phyloP scores from a whole-genome alignment of 306 rosid genomes.

The Clitoria ternatea region DNA sequence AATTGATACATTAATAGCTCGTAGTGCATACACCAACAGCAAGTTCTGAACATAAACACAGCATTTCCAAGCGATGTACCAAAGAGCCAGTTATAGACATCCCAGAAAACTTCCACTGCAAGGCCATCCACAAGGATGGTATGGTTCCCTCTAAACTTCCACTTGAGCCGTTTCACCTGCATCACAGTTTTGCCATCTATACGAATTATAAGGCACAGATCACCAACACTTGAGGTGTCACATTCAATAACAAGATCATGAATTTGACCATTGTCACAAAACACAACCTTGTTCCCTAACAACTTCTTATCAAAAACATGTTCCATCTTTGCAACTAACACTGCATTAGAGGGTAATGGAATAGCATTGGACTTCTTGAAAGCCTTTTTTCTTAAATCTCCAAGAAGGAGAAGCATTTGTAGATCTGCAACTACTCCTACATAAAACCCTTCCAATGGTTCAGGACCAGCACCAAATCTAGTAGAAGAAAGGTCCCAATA shows the following conservation, averaged over 20 bases:
- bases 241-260: conserved; percentile 94
- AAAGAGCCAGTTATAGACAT: conserved; percentile 92
- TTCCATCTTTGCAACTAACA: conserved; percentile 78
- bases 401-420: conserved; percentile 90
- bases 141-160: conserved; percentile 95
- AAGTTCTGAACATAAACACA: conserved; percentile 93
- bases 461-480: conserved; percentile 85
- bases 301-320: conserved; percentile 79
- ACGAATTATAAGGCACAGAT: conserved; percentile 68
- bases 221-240: conserved; percentile 54
- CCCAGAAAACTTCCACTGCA: conserved; percentile 93
- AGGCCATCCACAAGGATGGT: conserved; percentile 82
- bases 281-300: conserved; percentile 69
- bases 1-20: too few species aligned
- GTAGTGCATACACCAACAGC: too few species aligned
- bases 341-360: conserved; percentile 59
- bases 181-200: conserved; percentile 76
- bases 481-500: conserved; percentile 94
- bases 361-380: conserved; percentile 67
- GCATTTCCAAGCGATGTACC: conserved; percentile 73
- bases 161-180: conserved; percentile 87
- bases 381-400: conserved; percentile 91
- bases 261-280: conserved; percentile 72
- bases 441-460: conserved; percentile 78
- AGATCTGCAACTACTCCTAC: conserved; percentile 70